These are phyloP conservation scores for Sextonia rubra DNA, from an alignment of 164 flowering plant species.

Conservation along the genomic window DNA sequence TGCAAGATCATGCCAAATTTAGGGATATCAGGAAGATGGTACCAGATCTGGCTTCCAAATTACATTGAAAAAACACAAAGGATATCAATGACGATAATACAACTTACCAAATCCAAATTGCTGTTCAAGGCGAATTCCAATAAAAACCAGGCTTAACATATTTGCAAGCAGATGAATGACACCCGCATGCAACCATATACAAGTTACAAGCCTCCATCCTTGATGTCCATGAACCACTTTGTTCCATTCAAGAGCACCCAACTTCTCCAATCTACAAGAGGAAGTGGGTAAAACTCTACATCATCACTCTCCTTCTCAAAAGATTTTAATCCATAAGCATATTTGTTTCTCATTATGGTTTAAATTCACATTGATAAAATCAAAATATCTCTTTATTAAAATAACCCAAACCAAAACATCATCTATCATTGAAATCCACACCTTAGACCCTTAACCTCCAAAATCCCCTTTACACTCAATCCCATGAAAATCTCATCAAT, in stretches of 20 bases:
- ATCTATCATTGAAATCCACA: too few species aligned
- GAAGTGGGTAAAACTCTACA: background rate
- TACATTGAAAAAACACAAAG: background rate
- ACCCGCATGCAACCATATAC: constrained; percentile 89
- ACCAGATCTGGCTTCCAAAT: background rate
- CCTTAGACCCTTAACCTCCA: too few species aligned
- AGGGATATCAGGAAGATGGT: background rate
- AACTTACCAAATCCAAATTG: constrained; percentile 83
- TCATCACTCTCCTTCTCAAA: background rate
- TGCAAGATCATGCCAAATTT: constrained; percentile 23
- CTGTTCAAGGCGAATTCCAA: constrained; percentile 87
- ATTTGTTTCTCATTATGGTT: background rate
- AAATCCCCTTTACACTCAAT: background rate
- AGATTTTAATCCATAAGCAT: background rate
- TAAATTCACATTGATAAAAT: background rate
- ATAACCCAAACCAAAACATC: too few species aligned
- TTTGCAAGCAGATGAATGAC: constrained; percentile 67
- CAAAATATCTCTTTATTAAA: too few species aligned
- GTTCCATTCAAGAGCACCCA: constrained; percentile 67
- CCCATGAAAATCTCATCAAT: background rate
- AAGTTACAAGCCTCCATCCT: constrained; percentile 81
- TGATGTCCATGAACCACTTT: constrained; percentile 56
- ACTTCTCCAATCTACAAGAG: constrained; percentile 49
- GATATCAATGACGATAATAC: background rate
- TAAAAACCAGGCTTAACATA: constrained; percentile 69